Evolutionary conservation across 2,329 filamentous ascomycete species (phyloP), one percentile per base, ranked within the genome.

Genomic region (Grosmannia huntii): DNA sequence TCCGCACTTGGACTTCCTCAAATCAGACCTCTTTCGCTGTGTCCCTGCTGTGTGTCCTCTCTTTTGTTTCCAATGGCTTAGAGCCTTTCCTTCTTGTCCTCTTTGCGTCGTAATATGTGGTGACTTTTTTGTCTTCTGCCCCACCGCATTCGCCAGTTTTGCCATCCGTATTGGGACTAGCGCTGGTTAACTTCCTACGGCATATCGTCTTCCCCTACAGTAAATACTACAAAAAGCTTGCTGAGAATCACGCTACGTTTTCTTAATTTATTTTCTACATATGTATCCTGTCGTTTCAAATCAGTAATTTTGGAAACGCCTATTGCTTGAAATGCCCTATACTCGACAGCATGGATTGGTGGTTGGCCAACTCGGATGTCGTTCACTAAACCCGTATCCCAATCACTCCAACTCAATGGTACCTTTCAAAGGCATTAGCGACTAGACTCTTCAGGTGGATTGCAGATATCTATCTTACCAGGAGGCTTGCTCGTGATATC

Each of bases 391-490:
- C 14, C 38, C 38, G 16, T 44, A 4, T 44, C 19, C 41, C 41
- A n/a, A 51, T 55, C 57, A 65, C 60, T 65, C 61, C 76, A 88
- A 79, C 74, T 88, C 85, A 66, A 88, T 87, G 1, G 85, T 88
- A 76, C 64, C 66, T 89, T 38, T 57, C n/a, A 14, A n/a, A 16
- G 19, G 7, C 41, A 52, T 57, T 52, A 52, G 50, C 16, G 28
- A 21, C 50, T 36, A 28, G 11, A 6, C 6, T 11, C 21, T n/a
- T 19, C 28, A 9, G 9, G 7, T 23, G 53, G 53, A 14, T 48
- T 46, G 36, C n/a, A 44, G 1, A 10, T 5, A 5, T 50, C 19
- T 19, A 44, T 41, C 48, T 52, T 61, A 65, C 80, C 81, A 53
- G 82, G 83, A 60, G 83, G 76, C 71, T 80, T 73, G 73, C 76